These are phyloP conservation scores for Tetradesmus obliquus DNA, from an alignment of 139 green algal genomes.

Conservation along the genomic window DNA sequence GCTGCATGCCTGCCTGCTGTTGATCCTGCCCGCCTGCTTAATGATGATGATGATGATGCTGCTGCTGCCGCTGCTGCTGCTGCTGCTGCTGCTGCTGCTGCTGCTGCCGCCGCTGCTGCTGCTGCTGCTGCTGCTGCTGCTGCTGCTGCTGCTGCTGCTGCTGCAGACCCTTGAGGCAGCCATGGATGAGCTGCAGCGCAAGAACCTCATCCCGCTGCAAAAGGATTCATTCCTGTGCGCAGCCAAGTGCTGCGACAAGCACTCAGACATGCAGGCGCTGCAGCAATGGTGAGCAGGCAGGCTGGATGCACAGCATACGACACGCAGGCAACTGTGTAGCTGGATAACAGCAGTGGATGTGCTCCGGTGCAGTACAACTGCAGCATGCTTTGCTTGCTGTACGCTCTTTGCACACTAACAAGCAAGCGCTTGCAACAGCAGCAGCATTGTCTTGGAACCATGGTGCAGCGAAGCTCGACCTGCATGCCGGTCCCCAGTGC, in stretches of 20 bases:
- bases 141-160: neutral
- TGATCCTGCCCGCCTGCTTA: too few relatives aligned
- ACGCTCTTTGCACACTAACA: too few relatives aligned
- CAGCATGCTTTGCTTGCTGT: neutral
- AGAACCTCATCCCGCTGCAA: conserved; percentile 53
- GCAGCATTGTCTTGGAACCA: too few relatives aligned
- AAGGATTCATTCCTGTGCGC: conserved; percentile 65
- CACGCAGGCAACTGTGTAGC: too few relatives aligned
- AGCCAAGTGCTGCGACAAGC: conserved; percentile 58
- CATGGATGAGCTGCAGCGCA: conserved; percentile 58
- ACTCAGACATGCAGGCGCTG: conserved; percentile 34
- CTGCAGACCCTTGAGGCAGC: conserved; percentile 51
- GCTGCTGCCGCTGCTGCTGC: neutral
- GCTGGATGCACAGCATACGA: neutral
- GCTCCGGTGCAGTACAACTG: neutral
- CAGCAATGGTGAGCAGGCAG: conserved; percentile 44
- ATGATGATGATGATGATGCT: too few relatives aligned
- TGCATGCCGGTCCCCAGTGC: too few relatives aligned
- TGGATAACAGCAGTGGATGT: neutral
- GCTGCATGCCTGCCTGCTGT: too few relatives aligned
- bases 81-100: neutral
- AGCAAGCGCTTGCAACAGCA: too few relatives aligned
- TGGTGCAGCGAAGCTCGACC: too few relatives aligned
- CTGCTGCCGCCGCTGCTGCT: neutral
- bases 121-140: neutral